A percentile compares a stretch with the other conserved stretches of the same genome.
Conservation (phyloP, 2,329 filamentous ascomycete genomes). For the Lecanicillium sp. region DNA sequence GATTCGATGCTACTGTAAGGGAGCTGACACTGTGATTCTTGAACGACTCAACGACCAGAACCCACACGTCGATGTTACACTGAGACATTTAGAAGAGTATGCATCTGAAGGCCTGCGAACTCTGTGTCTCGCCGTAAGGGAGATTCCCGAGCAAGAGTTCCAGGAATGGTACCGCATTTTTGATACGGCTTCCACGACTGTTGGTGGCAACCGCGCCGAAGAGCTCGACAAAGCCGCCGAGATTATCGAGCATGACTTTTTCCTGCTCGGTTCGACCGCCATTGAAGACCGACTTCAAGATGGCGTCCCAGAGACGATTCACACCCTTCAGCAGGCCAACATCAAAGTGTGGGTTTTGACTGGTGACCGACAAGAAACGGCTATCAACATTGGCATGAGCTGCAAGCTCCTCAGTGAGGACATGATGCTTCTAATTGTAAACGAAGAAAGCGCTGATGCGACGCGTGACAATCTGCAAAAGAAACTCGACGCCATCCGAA, state of each 20-base stretch:
- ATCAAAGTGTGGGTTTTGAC: slow-evolving; percentile 99
- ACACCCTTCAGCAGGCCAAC: slow-evolving; percentile 89
- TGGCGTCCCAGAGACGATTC: slow-evolving; percentile 94
- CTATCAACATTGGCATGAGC: slow-evolving; percentile 99
- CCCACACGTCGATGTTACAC: slow-evolving; percentile 77
- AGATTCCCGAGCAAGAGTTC: slow-evolving; percentile 83
- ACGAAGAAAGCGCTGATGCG: slow-evolving; percentile 72
- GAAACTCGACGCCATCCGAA: slow-evolving; percentile 84
- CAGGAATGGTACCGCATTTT: slow-evolving; percentile 80
- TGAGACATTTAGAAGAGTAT: slow-evolving; percentile 96
- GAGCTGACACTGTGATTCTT: slow-evolving; percentile 93
- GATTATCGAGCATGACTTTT: slow-evolving; percentile 87
- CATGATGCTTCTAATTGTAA: slow-evolving; percentile 95
- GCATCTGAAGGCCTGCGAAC: slow-evolving; percentile 93
- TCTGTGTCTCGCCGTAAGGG: slow-evolving; percentile 88
- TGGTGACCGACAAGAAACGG: slow-evolving; percentile 94
- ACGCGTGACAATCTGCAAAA: slow-evolving; percentile 87
- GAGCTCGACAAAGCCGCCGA: slow-evolving; percentile 97
- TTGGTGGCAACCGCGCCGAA: slow-evolving; percentile 84
- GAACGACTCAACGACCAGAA: slow-evolving; percentile 81
- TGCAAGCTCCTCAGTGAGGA: slow-evolving; percentile 98
- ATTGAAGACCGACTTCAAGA: slow-evolving; percentile 97
- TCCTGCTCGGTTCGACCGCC: slow-evolving; percentile 85
- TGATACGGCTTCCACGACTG: slow-evolving; percentile 80
- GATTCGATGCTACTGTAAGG: slow-evolving; percentile 89